These are phyloP conservation scores for Aspergillus sp. DNA, from an alignment of 2,329 filamentous ascomycete species.

Conservation along the genomic window DNA sequence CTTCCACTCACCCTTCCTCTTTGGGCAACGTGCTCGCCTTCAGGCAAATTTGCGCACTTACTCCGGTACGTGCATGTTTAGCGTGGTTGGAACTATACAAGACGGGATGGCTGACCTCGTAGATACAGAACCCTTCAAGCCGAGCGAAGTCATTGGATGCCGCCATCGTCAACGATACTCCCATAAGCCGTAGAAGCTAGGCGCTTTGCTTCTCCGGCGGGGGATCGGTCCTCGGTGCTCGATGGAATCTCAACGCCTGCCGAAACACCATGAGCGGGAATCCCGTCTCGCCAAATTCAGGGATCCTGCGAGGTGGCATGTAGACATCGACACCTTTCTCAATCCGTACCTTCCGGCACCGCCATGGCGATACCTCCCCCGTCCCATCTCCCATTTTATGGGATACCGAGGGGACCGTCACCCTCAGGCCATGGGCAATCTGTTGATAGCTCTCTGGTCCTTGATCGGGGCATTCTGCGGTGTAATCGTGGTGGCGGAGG, in stretches of 20 bases:
- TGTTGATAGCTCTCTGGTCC: conserved; percentile 61
- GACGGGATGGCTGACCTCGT: no score
- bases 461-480: conserved; percentile 64
- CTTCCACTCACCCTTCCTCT: no score
- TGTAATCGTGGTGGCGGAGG: conserved; percentile 59
- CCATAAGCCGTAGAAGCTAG: background rate
- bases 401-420: conserved; percentile 53
- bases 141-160: no score
- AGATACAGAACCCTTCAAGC: no score
- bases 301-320: conserved; percentile 44
- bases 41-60: no score
- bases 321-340: conserved; percentile 75
- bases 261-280: background rate
- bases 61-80: no score
- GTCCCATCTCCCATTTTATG: conserved; percentile 65
- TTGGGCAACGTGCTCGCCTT: no score
- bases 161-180: background rate
- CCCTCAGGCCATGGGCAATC: conserved; percentile 51
- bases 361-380: conserved; percentile 63
- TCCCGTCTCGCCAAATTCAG: conserved; percentile 9
- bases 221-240: background rate
- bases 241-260: background rate
- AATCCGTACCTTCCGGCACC: conserved; percentile 69
- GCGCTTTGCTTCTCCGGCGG: background rate
- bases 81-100: no score